These are phyloP conservation scores for Eucalyptus brandiana DNA, from an alignment of 345 rosid species.

Conservation along the genomic window DNA sequence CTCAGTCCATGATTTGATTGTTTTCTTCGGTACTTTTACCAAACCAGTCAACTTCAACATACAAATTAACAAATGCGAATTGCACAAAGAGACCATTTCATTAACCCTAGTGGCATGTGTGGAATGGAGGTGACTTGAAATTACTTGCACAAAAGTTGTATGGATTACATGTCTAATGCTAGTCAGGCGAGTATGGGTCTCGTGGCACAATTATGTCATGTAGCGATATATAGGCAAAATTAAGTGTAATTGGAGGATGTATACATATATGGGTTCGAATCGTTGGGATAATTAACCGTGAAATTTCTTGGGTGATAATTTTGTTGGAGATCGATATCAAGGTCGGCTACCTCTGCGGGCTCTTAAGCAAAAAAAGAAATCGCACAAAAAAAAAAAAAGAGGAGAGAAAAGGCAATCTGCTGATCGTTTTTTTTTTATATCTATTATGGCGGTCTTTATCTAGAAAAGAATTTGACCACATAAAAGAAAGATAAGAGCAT, in stretches of 20 bases:
- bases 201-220: no score
- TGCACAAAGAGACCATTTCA: no score
- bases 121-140: no score
- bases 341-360: background rate
- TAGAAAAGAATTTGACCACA: background rate
- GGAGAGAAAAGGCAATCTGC: background rate
- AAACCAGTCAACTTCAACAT: background rate
- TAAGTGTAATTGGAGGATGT: no score
- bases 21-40: background rate
- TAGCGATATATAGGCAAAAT: no score
- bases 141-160: no score
- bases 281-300: no score
- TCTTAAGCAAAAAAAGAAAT: background rate
- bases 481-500: background rate
- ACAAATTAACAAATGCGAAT: background rate
- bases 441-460: no score
- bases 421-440: background rate
- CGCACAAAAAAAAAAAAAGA: background rate
- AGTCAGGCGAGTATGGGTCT: no score
- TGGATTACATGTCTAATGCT: no score
- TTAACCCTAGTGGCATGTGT: no score
- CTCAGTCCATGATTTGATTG: background rate
- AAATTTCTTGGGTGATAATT: no score
- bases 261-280: background rate
- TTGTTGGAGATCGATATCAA: background rate